phyloP scores from a whole-genome alignment of 495 filamentous ascomycete genomes.

The Cryomyces minteri region DNA sequence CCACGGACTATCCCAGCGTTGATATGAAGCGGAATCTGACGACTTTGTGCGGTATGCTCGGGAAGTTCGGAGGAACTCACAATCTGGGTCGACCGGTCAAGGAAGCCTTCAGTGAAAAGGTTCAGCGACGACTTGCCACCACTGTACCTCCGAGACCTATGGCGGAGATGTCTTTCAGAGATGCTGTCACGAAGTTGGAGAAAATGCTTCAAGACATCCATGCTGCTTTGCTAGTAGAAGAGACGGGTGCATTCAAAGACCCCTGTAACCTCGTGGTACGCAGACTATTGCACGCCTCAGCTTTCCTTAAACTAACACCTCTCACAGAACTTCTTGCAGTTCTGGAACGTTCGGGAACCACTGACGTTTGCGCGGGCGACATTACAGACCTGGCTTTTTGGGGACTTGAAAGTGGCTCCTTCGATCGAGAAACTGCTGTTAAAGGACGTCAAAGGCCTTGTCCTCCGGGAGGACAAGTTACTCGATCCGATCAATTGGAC shows the following conservation, averaged over 20 bases:
- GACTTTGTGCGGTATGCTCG: constrained; percentile 1
- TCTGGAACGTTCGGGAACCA: no score
- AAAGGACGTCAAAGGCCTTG: constrained; percentile 57
- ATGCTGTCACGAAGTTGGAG: constrained; percentile 50
- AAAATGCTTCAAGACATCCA: constrained; percentile 55
- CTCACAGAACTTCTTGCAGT: constrained; percentile 22
- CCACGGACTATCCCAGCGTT: no score
- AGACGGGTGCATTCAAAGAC: neutral
- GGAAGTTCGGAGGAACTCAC: constrained; percentile 32
- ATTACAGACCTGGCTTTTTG: no score
- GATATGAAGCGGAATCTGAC: neutral
- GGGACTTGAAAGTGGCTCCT: constrained; percentile 7
- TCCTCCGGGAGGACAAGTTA: constrained; percentile 51
- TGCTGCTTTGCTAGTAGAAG: constrained; percentile 19
- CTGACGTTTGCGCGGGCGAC: no score
- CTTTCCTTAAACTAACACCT: neutral
- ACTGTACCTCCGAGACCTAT: constrained; percentile 87
- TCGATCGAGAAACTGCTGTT: constrained; percentile 58
- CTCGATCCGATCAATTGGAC: constrained; percentile 55
- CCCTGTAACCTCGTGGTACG: neutral
- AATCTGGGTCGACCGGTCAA: constrained; percentile 45
- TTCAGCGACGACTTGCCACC: constrained; percentile 77
- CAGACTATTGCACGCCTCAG: neutral
- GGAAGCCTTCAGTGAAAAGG: constrained; percentile 71
- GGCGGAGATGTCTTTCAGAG: constrained; percentile 51